phyloP scores from a whole-genome alignment of 1,284 basidiomycete species.

The Naganishia cerealis region DNA sequence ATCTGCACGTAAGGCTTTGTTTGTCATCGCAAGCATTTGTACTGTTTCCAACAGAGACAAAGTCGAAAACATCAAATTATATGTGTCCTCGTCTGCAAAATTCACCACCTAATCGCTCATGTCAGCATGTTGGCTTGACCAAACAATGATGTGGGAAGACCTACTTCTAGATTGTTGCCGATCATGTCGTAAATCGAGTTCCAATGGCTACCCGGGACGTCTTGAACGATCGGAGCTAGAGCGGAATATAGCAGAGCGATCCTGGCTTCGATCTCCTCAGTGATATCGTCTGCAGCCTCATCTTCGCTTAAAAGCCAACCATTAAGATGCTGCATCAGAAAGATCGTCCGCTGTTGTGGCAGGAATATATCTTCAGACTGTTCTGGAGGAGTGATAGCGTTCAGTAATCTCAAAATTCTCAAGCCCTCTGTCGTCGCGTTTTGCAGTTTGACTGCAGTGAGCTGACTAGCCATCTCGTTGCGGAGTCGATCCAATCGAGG shows the following conservation, averaged over 20 bases:
- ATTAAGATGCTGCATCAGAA: constrained; percentile 81
- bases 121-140: constrained; percentile 27
- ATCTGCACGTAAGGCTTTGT: constrained; percentile 68
- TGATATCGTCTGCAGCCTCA: constrained; percentile 63
- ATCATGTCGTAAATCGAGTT: constrained; percentile 86
- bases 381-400: constrained; percentile 71
- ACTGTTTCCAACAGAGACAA: constrained; percentile 69
- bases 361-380: constrained; percentile 82
- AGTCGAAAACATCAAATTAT: constrained; percentile 68
- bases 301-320: constrained; percentile 77
- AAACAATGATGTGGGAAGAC: constrained; percentile 37
- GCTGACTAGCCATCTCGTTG: constrained; percentile 80
- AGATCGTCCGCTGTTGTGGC: constrained; percentile 80
- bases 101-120: constrained; percentile 55
- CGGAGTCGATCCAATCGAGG: constrained; percentile 75
- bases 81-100: constrained; percentile 62
- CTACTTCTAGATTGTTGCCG: constrained; percentile 82
- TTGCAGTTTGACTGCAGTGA: constrained; percentile 67
- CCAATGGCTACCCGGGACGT: constrained; percentile 83
- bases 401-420: constrained; percentile 67
- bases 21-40: constrained; percentile 69
- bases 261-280: constrained; percentile 72
- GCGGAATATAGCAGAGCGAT: constrained; percentile 74
- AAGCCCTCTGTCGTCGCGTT: constrained; percentile 71
- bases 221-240: constrained; percentile 84